Conservation (phyloP, 192 early-diverging fungal species). For the Backusella westeae region DNA sequence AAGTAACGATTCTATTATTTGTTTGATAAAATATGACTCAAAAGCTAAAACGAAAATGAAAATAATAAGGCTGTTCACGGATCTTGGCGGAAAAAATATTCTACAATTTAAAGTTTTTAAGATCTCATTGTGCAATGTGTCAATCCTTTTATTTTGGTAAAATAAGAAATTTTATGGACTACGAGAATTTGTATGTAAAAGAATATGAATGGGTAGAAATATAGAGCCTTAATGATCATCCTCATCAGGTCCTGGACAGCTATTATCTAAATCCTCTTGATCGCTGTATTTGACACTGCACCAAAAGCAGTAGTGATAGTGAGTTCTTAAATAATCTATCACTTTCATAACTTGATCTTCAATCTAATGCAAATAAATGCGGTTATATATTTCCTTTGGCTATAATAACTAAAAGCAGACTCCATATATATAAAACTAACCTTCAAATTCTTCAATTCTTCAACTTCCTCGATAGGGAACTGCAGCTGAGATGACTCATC, state of each 20-base stretch:
- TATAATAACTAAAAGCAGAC: too few relatives aligned
- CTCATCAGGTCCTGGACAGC: constrained; percentile 60
- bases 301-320: constrained; percentile 68
- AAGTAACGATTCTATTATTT: neutral
- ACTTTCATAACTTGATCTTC: constrained; percentile 49
- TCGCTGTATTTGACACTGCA: constrained; percentile 55
- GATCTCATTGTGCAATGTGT: neutral
- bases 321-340: constrained; percentile 46
- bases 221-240: constrained; percentile 50
- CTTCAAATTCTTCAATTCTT: constrained; percentile 10
- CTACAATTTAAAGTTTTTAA: neutral
- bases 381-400: neutral
- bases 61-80: neutral
- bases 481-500: neutral
- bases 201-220: too few relatives aligned
- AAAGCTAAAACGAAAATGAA: too few relatives aligned
- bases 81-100: neutral
- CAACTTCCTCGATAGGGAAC: constrained; percentile 6
- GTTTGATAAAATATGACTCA: neutral
- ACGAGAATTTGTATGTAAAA: too few relatives aligned
- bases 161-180: too few relatives aligned
- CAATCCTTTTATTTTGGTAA: too few relatives aligned
- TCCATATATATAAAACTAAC: neutral
- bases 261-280: constrained; percentile 46
- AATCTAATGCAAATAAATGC: constrained; percentile 23